Evolutionary conservation across 371 early-diverging fungal genomes (phyloP), one percentile per base, ranked within the genome.

Genomic region (Nematocida minor): DNA sequence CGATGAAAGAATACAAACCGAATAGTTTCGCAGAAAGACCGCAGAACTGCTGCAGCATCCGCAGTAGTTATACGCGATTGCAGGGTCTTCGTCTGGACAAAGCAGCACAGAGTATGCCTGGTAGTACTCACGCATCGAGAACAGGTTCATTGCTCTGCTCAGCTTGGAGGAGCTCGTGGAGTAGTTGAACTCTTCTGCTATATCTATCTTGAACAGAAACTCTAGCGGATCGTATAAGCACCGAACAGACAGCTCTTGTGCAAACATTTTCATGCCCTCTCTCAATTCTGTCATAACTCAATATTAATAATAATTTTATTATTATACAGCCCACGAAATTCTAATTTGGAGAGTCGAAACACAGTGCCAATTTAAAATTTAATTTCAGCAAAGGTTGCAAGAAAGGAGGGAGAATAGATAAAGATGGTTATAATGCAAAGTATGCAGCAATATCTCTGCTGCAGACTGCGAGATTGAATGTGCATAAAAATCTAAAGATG

Each of bases 1-100:
- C 7, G 29, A 20, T 2, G 63, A n/a, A 29, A 74, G 66, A n/a
- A 79, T 38, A 51, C 74, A 60, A 9, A 78, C 31, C 6, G 79
- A 27, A 44, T 81, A 79, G 57, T 83, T 83, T 55, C 83, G 47
- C 42, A 83, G 60, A 64, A 83, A 83, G 46, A 66, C 69, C 38
- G 29, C 34, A 25, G 36, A 38, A 3, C 32, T 18, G 3, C 41
- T 36, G 60, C 81, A 83, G 69, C 83, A 83, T 9, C 32, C 62
- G 48, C 83, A 83, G 54, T 68, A 83, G 31, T 69, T 44, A 16
- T 66, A 66, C 47, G 54, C 55, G 1, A 63, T 25, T 41, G 48
- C 31, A 2, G 4, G 32, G 11, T 63, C 18, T 32, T 67, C 55
- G 7, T 51, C 38, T 29, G 18, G 16, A 25, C 81, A 83, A n/a